Conservation (phyloP, 345 rosid genomes). For the Acer negundo region DNA sequence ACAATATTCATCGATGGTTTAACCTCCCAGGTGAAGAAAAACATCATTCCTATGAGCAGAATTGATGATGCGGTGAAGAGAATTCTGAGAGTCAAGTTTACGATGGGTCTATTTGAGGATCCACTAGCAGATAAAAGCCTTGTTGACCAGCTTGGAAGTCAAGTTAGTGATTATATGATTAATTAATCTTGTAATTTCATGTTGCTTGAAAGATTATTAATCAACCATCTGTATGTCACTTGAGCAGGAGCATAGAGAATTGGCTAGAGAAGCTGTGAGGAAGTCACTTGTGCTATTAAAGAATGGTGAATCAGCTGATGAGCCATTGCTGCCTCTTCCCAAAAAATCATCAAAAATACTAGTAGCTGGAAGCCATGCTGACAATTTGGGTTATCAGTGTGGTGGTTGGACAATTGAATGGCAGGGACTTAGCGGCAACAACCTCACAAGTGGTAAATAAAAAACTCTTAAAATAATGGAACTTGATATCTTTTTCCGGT, state of each 20-base stretch:
- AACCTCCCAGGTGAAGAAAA: constrained; percentile 46
- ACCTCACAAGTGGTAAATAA: too few species aligned
- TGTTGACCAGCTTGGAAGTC: constrained; percentile 49
- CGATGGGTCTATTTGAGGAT: constrained; percentile 63
- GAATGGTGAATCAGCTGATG: constrained; percentile 42
- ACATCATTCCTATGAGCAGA: constrained; percentile 55
- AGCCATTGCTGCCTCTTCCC: constrained; percentile 56
- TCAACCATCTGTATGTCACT: not conserved
- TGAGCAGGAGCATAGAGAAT: constrained; percentile 57
- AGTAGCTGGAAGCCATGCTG: constrained; percentile 58
- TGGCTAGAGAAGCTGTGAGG: constrained; percentile 77
- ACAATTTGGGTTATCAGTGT: constrained; percentile 24
- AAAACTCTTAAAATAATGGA: too few species aligned
- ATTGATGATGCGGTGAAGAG: constrained; percentile 71
- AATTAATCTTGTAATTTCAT: not conserved
- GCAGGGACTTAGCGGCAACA: constrained; percentile 40
- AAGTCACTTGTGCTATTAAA: constrained; percentile 64
- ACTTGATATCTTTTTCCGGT: too few species aligned
- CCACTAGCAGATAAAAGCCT: constrained; percentile 50
- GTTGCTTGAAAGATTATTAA: not conserved
- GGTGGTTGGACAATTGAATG: constrained; percentile 75
- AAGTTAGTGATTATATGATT: constrained; percentile 26
- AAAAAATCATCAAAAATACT: constrained; percentile 50
- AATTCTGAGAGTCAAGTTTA: constrained; percentile 69
- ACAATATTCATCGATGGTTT: constrained; percentile 52